Evolutionary conservation across 75 land plant species (phyloP).

Genomic region (Chamaecyparis obtusa): DNA sequence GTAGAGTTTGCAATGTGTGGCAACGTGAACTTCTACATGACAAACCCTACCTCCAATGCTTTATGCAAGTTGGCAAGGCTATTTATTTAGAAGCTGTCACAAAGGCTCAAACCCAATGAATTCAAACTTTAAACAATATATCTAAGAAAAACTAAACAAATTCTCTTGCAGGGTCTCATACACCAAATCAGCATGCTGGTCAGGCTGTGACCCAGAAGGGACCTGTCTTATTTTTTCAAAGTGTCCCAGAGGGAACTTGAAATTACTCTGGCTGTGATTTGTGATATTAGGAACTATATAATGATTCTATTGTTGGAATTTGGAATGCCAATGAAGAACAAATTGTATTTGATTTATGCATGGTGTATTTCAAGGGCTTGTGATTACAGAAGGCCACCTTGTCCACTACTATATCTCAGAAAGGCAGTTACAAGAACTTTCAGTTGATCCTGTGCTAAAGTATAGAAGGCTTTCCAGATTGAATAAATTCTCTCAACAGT

Average conservation of each 20-base stretch:
- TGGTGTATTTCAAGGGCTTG: too few relatives aligned
- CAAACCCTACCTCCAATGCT: neutral
- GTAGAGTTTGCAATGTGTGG: neutral
- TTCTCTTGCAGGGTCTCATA: neutral
- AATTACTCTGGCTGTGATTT: neutral
- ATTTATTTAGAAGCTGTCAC: neutral
- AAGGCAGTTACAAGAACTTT: neutral
- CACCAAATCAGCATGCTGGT: too few relatives aligned
- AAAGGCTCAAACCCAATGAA: neutral
- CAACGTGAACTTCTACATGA: neutral
- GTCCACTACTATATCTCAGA: neutral
- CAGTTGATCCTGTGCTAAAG: neutral
- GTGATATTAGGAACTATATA: neutral
- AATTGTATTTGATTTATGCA: neutral
- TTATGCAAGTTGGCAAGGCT: neutral
- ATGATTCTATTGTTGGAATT: neutral
- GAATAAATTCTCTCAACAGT: too few relatives aligned
- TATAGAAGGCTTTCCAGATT: neutral
- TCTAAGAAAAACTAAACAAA: too few relatives aligned
- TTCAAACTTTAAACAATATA: neutral
- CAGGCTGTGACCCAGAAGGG: neutral
- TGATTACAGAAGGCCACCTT: neutral
- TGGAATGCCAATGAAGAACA: neutral
- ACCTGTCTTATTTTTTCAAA: too few relatives aligned
- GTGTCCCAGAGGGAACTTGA: neutral